Evolutionary conservation across 768 basidiomycete species (phyloP).

Genomic region (Termitomyces sp.): DNA sequence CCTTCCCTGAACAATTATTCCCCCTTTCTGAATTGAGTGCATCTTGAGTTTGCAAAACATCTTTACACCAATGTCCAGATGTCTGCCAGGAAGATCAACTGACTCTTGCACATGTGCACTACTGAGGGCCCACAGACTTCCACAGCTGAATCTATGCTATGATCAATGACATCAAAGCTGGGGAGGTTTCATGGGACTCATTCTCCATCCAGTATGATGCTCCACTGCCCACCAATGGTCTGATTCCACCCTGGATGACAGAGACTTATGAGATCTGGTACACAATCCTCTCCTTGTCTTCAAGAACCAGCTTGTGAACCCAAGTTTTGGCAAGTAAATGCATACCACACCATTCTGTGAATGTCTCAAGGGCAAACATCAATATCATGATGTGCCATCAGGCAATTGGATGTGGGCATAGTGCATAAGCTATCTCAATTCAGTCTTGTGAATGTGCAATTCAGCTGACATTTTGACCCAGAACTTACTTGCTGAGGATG

Average conservation of each 20-base stretch:
- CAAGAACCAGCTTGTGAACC: slow-evolving; percentile 1
- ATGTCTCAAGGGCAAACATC: slow-evolving; percentile 9
- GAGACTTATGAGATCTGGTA: slow-evolving; percentile 6
- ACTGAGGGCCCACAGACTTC: too few species aligned
- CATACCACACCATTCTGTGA: slow-evolving; percentile 19
- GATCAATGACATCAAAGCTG: too few species aligned
- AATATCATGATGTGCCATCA: slow-evolving; percentile 20
- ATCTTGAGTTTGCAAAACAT: too few species aligned
- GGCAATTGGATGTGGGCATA: slow-evolving; percentile 23
- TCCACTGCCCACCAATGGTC: slow-evolving; percentile 9
- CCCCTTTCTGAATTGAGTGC: too few species aligned
- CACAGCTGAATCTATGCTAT: too few species aligned
- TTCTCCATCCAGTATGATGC: slow-evolving; percentile 24
- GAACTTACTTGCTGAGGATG: slow-evolving; percentile 8
- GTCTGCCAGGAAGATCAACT: too few species aligned
- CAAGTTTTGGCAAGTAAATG: slow-evolving; percentile 10
- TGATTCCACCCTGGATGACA: background rate
- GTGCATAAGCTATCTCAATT: slow-evolving; percentile 6
- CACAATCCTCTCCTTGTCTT: background rate
- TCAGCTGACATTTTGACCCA: background rate
- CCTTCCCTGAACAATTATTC: too few species aligned
- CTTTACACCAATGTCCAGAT: too few species aligned
- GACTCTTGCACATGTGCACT: too few species aligned
- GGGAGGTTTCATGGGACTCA: slow-evolving; percentile 25
- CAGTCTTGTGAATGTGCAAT: too few species aligned